Conservation (phyloP, 352 stramenopile genomes). For the Phytophthora tubulina region DNA sequence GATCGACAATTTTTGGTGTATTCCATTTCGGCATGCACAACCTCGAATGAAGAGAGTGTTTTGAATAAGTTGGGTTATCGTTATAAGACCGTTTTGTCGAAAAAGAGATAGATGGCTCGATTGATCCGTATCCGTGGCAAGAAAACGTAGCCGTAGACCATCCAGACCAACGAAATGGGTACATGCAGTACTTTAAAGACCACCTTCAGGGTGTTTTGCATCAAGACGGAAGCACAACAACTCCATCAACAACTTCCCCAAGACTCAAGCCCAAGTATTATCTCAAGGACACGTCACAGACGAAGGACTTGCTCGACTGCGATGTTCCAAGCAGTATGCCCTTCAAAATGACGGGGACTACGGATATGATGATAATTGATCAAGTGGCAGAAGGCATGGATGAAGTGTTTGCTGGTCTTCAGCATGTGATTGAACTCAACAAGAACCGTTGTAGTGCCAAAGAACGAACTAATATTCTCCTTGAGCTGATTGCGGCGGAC, state of each 20-base stretch:
- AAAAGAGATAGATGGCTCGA: background rate
- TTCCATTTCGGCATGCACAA: no score
- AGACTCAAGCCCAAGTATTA: constrained; percentile 20
- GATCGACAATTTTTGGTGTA: no score
- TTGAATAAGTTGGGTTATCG: no score
- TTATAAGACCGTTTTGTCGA: background rate
- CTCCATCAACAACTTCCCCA: background rate
- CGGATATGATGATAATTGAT: constrained; percentile 31
- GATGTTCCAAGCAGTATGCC: constrained; percentile 10
- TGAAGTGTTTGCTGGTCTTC: constrained; percentile 13
- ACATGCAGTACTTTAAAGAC: constrained; percentile 5
- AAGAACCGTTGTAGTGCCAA: background rate
- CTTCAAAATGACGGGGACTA: constrained; percentile 25
- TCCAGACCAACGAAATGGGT: constrained; percentile 1
- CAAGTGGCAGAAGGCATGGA: constrained; percentile 21
- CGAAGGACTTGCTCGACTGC: constrained; percentile 18
- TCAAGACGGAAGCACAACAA: constrained; percentile 1
- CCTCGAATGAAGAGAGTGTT: no score
- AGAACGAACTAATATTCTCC: background rate
- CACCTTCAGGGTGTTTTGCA: background rate
- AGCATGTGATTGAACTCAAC: constrained; percentile 13
- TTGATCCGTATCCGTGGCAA: constrained; percentile 22
- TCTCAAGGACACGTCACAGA: constrained; percentile 23
- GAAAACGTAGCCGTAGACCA: background rate
- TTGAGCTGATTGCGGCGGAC: constrained; percentile 17